Evolutionary conservation across 345 rosid genomes (phyloP).

Genomic region (Gossypium longicalyx): DNA sequence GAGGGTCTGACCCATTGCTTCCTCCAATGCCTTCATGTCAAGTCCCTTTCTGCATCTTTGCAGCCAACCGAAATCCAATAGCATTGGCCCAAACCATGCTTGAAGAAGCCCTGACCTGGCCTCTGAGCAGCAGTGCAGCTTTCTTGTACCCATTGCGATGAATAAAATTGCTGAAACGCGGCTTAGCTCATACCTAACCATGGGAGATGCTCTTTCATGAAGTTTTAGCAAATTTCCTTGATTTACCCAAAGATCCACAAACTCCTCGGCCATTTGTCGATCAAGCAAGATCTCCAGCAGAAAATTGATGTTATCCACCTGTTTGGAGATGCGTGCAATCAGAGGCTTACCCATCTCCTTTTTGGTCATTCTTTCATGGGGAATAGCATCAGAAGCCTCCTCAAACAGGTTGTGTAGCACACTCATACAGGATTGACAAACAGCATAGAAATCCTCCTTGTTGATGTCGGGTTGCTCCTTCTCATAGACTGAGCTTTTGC

Average conservation of each 20-base stretch:
- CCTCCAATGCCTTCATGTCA: constrained; percentile 73
- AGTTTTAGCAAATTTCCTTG: constrained; percentile 49
- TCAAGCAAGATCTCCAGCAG: constrained; percentile 77
- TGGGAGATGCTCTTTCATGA: constrained; percentile 67
- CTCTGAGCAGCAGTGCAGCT: constrained; percentile 64
- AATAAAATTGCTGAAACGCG: constrained; percentile 67
- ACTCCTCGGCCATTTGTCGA: constrained; percentile 73
- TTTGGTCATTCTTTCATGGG: constrained; percentile 21
- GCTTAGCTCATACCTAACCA: constrained; percentile 88
- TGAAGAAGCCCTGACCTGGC: constrained; percentile 61
- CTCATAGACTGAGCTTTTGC: constrained; percentile 87
- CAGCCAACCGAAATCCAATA: constrained; percentile 89
- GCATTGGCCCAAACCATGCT: constrained; percentile 84
- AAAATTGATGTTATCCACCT: constrained; percentile 87
- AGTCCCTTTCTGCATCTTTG: constrained; percentile 85
- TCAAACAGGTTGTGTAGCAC: constrained; percentile 48
- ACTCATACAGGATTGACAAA: constrained; percentile 54
- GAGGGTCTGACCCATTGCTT: constrained; percentile 84
- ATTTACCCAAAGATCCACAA: constrained; percentile 70
- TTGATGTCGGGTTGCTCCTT: constrained; percentile 63
- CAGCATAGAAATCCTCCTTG: constrained; percentile 63
- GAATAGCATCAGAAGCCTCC: constrained; percentile 35
- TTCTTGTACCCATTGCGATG: constrained; percentile 80
- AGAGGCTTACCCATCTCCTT: constrained; percentile 51
- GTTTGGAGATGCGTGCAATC: constrained; percentile 62